Evolutionary conservation across 345 rosid species (phyloP).

Genomic region (Lepidium didymum): DNA sequence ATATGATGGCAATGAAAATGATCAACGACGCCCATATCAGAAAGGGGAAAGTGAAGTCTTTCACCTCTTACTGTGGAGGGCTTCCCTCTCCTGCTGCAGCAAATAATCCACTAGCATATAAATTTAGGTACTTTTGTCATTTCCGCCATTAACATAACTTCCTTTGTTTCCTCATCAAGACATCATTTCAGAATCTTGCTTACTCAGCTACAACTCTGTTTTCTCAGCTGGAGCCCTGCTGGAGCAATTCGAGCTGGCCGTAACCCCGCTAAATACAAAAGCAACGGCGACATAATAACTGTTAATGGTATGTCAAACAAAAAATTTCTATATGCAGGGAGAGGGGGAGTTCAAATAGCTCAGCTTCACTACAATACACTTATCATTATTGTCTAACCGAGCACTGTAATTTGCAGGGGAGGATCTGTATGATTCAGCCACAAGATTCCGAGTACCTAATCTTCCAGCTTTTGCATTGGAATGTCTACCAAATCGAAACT

Average conservation of each 20-base stretch:
- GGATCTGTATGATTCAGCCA: slow-evolving; percentile 64
- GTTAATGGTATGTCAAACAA: slow-evolving; percentile 52
- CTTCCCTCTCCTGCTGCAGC: slow-evolving; percentile 98
- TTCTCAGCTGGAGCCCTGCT: slow-evolving; percentile 87
- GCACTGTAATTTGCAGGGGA: slow-evolving; percentile 44
- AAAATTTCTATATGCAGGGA: neutral
- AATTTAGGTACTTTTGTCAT: slow-evolving; percentile 57
- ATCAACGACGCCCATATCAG: slow-evolving; percentile 60
- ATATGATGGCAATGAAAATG: slow-evolving; percentile 99
- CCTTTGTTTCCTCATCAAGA: neutral
- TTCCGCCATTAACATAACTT: neutral
- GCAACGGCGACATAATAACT: slow-evolving; percentile 42
- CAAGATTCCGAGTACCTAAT: slow-evolving; percentile 51
- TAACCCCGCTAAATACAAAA: slow-evolving; percentile 75
- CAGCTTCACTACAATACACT: neutral
- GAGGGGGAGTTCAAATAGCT: neutral
- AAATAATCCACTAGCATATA: slow-evolving; percentile 85
- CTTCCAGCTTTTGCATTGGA: slow-evolving; percentile 96
- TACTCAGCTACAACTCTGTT: neutral
- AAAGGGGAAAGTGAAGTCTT: slow-evolving; percentile 70
- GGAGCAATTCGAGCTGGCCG: slow-evolving; percentile 76
- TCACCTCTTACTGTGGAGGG: slow-evolving; percentile 87
- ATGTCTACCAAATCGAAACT: slow-evolving; percentile 83
- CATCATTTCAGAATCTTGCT: neutral
- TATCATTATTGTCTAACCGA: neutral